Evolutionary conservation across 495 filamentous ascomycete genomes (phyloP), one percentile per base, ranked within the genome.

Genomic region (Trichoderma reesei): DNA sequence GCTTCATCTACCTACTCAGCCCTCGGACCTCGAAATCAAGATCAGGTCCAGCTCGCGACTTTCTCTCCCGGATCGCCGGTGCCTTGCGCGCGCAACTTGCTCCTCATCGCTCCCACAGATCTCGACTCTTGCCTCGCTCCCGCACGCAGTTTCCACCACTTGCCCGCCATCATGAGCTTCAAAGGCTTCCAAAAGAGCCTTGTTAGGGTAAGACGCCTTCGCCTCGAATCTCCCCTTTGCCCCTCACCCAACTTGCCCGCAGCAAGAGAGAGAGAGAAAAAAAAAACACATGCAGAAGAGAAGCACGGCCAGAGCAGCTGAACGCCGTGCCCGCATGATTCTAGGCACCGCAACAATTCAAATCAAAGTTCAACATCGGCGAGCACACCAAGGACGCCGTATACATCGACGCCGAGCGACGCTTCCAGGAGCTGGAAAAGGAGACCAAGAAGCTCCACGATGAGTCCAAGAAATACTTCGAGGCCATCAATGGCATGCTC

Each of bases 401-500:
- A 69, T 99, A 96, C 73, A 86, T 86, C 65, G 94, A 99, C 78
- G 90, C 94, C 64, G 94, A 99, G 73, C 84, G 92, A 65, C 85
- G 95, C 34, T 99, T 99, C 71, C 79, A 90, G 63, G 95, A 99
- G 76, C 84, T 99, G 65, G 94, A 99, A 77, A 83, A 78, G 71
- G 94, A 99, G 76, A 98, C 95, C 20, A 96, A 96, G 80, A 90
- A 87, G 71, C 86, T 99, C 6, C 93, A 98, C 76, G 90, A 94
- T 79, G 92, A 96, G 72, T 92, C 89, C 36, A 88, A 91, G 73
- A 96, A 94, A 78, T 92, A 99, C 75, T 96, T 94, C 68, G 86
- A 96, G 46, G 91, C 94, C 72, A 96, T 99, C 73, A 98, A 98
- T 76, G 90, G 91, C 79, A 99, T 99, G 94, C 80, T 99, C 68